Evolutionary conservation across 345 rosid species (phyloP).

Genomic region (Bruguiera sexangula): DNA sequence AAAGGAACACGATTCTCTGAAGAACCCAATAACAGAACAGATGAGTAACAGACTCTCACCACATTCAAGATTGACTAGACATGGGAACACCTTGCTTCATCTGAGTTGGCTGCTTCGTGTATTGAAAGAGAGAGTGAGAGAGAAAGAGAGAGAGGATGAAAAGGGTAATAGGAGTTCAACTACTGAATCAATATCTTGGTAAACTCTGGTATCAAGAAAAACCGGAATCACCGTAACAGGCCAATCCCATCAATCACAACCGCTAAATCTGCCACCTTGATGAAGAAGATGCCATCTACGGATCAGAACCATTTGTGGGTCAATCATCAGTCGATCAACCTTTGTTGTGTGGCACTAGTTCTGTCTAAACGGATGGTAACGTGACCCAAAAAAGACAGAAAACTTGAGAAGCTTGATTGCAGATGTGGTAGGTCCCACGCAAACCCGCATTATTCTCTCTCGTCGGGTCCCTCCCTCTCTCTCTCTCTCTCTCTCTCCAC

Average conservation of each 20-base stretch:
- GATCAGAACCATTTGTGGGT: constrained; percentile 26
- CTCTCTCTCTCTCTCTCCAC: no score
- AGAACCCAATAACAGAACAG: constrained; percentile 4
- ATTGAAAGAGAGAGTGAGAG: background rate
- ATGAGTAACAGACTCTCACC: constrained; percentile 23
- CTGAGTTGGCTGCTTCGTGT: constrained; percentile 8
- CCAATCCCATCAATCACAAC: constrained; percentile 30
- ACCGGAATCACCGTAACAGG: constrained; percentile 9
- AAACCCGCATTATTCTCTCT: constrained; percentile 21
- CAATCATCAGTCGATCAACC: background rate
- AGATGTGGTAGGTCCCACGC: constrained; percentile 16
- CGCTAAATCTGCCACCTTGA: constrained; percentile 12
- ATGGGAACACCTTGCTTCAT: constrained; percentile 16
- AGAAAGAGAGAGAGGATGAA: constrained; percentile 1
- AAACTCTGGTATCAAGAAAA: constrained; percentile 9
- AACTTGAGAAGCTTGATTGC: background rate
- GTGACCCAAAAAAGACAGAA: background rate
- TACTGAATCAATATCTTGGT: constrained; percentile 18
- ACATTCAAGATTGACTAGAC: constrained; percentile 17
- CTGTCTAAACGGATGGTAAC: no score
- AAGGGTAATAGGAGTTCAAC: background rate
- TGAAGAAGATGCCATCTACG: background rate
- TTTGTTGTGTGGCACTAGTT: background rate
- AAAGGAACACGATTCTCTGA: background rate
- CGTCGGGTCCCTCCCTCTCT: background rate